Percentiles rank a stretch among this genome's conserved stretches.
Evolutionary conservation across 306 rosid species (phyloP).

Genomic region (Oxytropis ochrocephala): DNA sequence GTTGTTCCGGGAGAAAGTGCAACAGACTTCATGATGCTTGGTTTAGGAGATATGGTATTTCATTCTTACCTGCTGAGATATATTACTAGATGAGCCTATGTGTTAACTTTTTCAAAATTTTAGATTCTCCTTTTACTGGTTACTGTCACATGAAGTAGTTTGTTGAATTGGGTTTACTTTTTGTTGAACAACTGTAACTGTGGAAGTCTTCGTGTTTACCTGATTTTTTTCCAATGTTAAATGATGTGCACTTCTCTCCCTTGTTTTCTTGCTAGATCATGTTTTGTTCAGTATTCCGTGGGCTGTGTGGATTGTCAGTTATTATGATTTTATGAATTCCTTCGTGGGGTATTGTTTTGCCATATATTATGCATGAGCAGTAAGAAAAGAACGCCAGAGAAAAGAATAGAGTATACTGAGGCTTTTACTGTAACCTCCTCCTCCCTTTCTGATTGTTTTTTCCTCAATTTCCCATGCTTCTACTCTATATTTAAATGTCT

Average conservation of each 20-base stretch:
- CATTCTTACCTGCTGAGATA: constrained; percentile 14
- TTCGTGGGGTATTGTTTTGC: background rate
- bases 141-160: constrained; percentile 6
- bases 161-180: constrained; percentile 1
- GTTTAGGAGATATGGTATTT: constrained; percentile 94
- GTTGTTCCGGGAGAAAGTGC: constrained; percentile 68
- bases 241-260: background rate
- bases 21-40: constrained; percentile 95
- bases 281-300: background rate
- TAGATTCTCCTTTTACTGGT: constrained; percentile 1
- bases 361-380: background rate
- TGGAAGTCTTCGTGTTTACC: background rate
- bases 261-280: background rate
- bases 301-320: background rate
- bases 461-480: background rate
- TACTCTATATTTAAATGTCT: background rate
- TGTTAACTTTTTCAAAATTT: background rate
- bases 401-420: background rate
- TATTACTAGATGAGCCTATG: background rate
- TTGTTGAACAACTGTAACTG: background rate
- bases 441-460: background rate
- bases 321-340: background rate
- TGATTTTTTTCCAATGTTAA: background rate
- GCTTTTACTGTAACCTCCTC: background rate
- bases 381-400: background rate